These are phyloP conservation scores for Diatrype stigma DNA, from an alignment of 2,329 filamentous ascomycete species.

Conservation along the genomic window DNA sequence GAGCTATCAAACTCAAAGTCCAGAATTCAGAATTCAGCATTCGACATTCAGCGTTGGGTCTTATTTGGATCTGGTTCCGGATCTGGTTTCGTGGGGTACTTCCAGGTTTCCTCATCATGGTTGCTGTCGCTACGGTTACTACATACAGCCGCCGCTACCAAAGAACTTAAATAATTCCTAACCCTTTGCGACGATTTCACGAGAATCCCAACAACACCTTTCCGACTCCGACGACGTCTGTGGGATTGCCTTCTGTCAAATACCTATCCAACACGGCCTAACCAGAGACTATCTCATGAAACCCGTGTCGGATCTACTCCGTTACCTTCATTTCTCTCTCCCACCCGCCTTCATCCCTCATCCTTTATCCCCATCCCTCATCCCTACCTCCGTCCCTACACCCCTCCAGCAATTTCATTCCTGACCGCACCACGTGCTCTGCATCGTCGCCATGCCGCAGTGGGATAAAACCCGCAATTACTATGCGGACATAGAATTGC, in stretches of 20 bases:
- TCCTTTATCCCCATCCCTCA: neutral
- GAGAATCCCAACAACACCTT: no score
- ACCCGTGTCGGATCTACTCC: neutral
- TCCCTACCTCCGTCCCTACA: neutral
- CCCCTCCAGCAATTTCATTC: slow-evolving; percentile 2
- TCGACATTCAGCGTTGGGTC: no score
- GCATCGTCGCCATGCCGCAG: slow-evolving; percentile 54
- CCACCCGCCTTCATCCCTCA: neutral
- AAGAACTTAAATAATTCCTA: neutral
- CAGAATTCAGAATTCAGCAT: no score
- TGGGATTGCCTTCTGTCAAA: no score
- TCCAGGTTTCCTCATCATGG: neutral
- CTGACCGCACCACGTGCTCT: neutral
- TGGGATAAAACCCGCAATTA: slow-evolving; percentile 69
- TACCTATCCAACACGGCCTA: no score
- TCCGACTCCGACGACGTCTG: no score
- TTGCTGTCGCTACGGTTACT: neutral
- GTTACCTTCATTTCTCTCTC: neutral
- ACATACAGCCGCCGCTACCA: neutral
- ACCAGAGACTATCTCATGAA: no score
- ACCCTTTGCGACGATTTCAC: no score
- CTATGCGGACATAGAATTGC: slow-evolving; percentile 77
- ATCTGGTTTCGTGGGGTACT: no score
- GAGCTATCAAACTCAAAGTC: no score
- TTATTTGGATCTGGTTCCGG: no score